Evolutionary conservation across 108 stramenopile species (phyloP), one percentile per base, ranked within the genome.

Genomic region (Stephanodiscus triporus): DNA sequence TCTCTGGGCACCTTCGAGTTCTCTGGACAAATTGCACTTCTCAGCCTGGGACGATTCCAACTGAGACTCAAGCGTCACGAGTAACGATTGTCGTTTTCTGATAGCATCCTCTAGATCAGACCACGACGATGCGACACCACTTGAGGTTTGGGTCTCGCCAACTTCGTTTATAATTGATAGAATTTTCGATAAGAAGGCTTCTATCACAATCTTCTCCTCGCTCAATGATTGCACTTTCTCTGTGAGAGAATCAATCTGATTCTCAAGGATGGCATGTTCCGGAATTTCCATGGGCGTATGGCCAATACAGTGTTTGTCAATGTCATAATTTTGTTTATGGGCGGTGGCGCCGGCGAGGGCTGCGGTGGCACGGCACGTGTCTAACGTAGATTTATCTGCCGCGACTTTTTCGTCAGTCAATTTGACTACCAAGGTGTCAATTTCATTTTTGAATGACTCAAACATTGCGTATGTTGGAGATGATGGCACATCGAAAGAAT

Each of bases 391-490:
- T 14, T 57, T 14, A 32, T 27, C n/a, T 20, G 57, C 6, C 14
- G 26, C 27, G 22, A 13, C 20, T 59, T 32, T 49, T 58, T 22
- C 37, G 4, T 63, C 30, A 22, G 60, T 61, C 36, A 61, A 22
- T 10, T n/a, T 36, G 1, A 40, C 32, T 20, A 76, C 54, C 51
- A 76, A 63, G 4, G 61, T 27, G 53, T 76, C 76, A 22, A 76
- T 58, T 45, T 76, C 76, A 22, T 54, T 34, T 37, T 76, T 59
- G 62, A 76, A 69, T 37, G 68, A 63, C 54, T 68, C 68, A 45
- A 76, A 34, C 19, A 76, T 76, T 11, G 36, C 60, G n/a, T 20
- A 61, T 19, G 60, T 61, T 61, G 57, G 45, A 2, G 57, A 70
- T 24, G 49, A 34, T 13, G 57, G 56, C 26, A 24, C 23, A 57